These are phyloP conservation scores for Alternaria novae-zelandiae DNA, from an alignment of 2,329 filamentous ascomycete genomes.

Conservation along the genomic window DNA sequence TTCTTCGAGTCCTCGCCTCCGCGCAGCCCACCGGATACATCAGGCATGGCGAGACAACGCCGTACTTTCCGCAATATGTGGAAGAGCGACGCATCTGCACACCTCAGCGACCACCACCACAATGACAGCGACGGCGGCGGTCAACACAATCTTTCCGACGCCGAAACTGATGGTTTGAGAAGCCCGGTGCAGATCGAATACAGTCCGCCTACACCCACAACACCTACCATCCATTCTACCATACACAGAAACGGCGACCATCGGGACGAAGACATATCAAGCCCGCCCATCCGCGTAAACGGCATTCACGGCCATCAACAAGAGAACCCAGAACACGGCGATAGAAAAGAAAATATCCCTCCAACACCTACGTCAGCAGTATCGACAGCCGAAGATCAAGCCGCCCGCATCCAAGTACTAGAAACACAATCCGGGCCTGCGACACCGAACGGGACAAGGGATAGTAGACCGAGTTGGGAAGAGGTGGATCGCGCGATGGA, in stretches of 20 bases:
- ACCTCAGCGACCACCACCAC: conserved; percentile 44
- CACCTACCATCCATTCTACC: neutral
- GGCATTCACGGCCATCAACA: neutral
- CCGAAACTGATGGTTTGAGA: conserved; percentile 40
- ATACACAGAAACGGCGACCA: conserved; percentile 26
- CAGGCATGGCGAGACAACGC: conserved; percentile 32
- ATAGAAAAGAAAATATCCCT: neutral
- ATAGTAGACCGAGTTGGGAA: conserved; percentile 46
- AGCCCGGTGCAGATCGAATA: conserved; percentile 42
- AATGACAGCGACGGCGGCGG: conserved; percentile 14
- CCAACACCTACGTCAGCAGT: conserved; percentile 12
- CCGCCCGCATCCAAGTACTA: conserved; percentile 36
- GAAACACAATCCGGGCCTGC: conserved; percentile 54
- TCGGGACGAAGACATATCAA: neutral
- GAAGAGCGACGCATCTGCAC: conserved; percentile 42
- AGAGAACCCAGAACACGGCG: neutral
- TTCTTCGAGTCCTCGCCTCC: conserved; percentile 47
- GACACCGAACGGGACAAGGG: conserved; percentile 51
- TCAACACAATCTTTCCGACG: conserved; percentile 31
- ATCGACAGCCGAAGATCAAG: conserved; percentile 30
- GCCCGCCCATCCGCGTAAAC: conserved; percentile 6
- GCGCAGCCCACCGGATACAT: conserved; percentile 40
- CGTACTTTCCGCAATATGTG: conserved; percentile 43
- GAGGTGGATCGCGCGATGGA: conserved; percentile 45
- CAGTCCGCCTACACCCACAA: conserved; percentile 36